A percentile compares a stretch with the other conserved stretches of the same genome.
These are phyloP conservation scores for Triglochin maritima DNA, from an alignment of 106 monocot genomes.

Conservation along the genomic window DNA sequence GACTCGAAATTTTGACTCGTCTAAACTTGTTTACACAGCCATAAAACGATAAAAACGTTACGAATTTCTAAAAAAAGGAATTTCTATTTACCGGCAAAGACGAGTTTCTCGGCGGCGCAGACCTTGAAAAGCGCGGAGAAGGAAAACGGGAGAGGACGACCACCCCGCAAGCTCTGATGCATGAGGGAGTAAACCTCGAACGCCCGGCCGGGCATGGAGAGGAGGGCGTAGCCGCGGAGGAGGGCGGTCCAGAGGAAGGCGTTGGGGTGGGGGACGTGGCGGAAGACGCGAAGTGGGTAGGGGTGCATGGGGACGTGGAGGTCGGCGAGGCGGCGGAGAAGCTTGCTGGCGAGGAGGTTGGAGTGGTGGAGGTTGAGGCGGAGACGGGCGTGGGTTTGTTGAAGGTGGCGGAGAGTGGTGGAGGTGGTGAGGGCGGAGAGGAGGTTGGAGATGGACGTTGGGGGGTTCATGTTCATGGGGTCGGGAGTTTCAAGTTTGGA, in stretches of 20 bases:
- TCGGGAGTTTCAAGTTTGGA: background rate
- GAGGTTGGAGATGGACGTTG: constrained; percentile 11
- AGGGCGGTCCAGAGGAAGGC: constrained; percentile 54
- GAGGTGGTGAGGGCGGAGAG: constrained; percentile 24
- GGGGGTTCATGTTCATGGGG: background rate
- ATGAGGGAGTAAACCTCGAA: constrained; percentile 31
- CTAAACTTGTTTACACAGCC: too few species aligned
- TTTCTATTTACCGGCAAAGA: background rate
- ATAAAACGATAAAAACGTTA: too few species aligned
- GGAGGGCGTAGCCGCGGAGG: constrained; percentile 28
- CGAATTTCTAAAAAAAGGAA: too few species aligned
- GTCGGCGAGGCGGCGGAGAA: constrained; percentile 42
- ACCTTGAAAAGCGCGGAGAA: constrained; percentile 44
- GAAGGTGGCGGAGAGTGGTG: constrained; percentile 22
- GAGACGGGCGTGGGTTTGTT: constrained; percentile 31
- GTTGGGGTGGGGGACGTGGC: constrained; percentile 33
- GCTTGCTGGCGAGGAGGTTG: constrained; percentile 33
- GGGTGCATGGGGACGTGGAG: constrained; percentile 16
- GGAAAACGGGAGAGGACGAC: constrained; percentile 44
- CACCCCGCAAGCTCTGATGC: constrained; percentile 4
- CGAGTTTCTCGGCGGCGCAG: constrained; percentile 1
- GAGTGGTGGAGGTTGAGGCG: constrained; percentile 29
- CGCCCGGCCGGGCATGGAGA: constrained; percentile 2
- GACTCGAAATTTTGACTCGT: too few species aligned
- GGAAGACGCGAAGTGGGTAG: constrained; percentile 21